Percentiles rank a stretch among this genome's conserved stretches.
Evolutionary conservation across 768 basidiomycete species (phyloP).

Genomic region (Pholiota molesta): DNA sequence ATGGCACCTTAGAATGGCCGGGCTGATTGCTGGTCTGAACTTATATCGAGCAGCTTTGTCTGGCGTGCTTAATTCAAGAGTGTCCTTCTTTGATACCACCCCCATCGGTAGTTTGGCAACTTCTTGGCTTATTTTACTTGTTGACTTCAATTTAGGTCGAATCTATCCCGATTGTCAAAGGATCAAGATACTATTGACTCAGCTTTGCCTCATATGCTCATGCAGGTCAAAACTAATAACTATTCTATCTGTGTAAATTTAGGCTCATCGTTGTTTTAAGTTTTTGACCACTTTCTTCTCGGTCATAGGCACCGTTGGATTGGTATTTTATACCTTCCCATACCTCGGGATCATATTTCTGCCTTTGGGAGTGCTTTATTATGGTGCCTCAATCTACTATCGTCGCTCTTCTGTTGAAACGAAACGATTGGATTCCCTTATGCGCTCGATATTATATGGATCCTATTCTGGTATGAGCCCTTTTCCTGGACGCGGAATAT

Average conservation of each 20-base stretch:
- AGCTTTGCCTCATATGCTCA: constrained; percentile 47
- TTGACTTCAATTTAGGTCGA: constrained; percentile 42
- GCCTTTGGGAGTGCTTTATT: constrained; percentile 56
- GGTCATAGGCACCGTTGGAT: constrained; percentile 55
- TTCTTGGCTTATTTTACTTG: neutral
- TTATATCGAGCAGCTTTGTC: constrained; percentile 60
- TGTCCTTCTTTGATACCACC: constrained; percentile 75
- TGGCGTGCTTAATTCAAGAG: constrained; percentile 61
- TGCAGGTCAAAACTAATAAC: constrained; percentile 37
- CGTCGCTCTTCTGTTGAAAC: constrained; percentile 64
- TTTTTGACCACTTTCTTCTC: constrained; percentile 42
- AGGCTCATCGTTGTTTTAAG: constrained; percentile 25
- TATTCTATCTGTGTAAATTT: neutral
- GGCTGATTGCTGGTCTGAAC: constrained; percentile 43
- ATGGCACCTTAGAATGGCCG: constrained; percentile 33
- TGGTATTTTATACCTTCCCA: constrained; percentile 72
- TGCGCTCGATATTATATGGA: constrained; percentile 60
- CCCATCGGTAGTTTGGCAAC: constrained; percentile 50
- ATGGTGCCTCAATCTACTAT: constrained; percentile 56
- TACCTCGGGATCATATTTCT: constrained; percentile 66
- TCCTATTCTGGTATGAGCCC: constrained; percentile 52
- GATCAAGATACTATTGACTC: constrained; percentile 64
- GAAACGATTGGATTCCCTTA: constrained; percentile 64
- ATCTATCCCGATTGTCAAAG: constrained; percentile 62
- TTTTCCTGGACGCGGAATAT: neutral